Conservation (phyloP, 441 rosid species). For the Biscutella laevigata region DNA sequence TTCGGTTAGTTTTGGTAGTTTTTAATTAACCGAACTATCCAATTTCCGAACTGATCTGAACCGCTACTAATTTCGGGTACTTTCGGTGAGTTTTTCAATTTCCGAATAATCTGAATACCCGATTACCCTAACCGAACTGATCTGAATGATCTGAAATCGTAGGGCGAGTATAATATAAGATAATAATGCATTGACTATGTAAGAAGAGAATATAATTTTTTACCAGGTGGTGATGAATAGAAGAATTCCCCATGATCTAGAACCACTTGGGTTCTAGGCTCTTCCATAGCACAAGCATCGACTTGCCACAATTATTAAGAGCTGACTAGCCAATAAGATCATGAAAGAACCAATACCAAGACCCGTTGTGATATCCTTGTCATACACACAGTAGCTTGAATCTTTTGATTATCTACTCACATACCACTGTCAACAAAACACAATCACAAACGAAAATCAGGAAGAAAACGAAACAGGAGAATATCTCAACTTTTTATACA, state of each 20-base stretch:
- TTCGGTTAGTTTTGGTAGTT: too few relatives aligned
- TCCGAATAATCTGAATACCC: too few relatives aligned
- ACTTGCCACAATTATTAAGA: conserved; percentile 52
- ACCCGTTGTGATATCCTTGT: conserved; percentile 70
- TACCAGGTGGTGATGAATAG: conserved; percentile 80
- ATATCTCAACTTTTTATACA: not conserved
- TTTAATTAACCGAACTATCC: too few relatives aligned
- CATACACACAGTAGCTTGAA: conserved; percentile 50
- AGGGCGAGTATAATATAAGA: too few relatives aligned
- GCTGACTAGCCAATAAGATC: conserved; percentile 53
- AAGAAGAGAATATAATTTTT: not conserved
- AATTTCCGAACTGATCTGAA: too few relatives aligned
- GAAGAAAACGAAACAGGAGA: not conserved
- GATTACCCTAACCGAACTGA: too few relatives aligned
- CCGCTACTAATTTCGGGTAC: too few relatives aligned
- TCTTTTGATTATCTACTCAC: conserved; percentile 15
- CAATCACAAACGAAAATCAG: not conserved
- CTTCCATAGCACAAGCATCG: conserved; percentile 75
- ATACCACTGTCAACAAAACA: conserved; percentile 37
- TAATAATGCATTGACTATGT: not conserved
- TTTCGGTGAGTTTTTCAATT: too few relatives aligned
- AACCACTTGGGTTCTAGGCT: conserved; percentile 60
- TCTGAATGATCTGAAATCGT: too few relatives aligned
- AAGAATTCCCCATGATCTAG: conserved; percentile 66
- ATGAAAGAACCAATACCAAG: conserved; percentile 61